A percentile compares a stretch with the other conserved stretches of the same genome.
Evolutionary conservation across 345 rosid species (phyloP).

Genomic region (Clarkia xantiana): DNA sequence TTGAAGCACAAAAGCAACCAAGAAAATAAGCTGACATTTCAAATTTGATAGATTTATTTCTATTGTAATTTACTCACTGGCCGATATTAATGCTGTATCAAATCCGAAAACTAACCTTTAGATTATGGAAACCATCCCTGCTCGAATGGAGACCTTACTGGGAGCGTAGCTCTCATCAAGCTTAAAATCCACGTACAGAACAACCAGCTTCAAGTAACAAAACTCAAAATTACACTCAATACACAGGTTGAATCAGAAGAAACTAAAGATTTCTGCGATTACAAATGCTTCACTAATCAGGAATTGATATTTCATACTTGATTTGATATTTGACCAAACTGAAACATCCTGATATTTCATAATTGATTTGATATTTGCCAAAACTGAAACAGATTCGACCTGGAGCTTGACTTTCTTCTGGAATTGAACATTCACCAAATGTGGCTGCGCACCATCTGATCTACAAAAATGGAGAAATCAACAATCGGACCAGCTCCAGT

Average conservation of each 20-base stretch:
- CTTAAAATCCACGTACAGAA: slow-evolving; percentile 74
- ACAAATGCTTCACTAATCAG: no score
- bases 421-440: slow-evolving; percentile 83
- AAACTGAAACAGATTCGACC: no score
- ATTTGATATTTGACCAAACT: background rate
- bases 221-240: background rate
- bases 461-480: slow-evolving; percentile 16
- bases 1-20: background rate
- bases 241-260: no score
- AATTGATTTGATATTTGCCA: no score
- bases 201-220: slow-evolving; percentile 38
- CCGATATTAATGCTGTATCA: no score
- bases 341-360: no score
- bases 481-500: background rate
- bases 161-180: slow-evolving; percentile 93
- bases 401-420: slow-evolving; percentile 92
- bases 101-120: slow-evolving; percentile 41
- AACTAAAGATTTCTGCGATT: no score
- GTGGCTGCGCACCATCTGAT: slow-evolving; percentile 97
- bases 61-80: background rate
- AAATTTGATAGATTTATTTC: no score
- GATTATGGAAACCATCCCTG: slow-evolving; percentile 87
- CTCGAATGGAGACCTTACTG: slow-evolving; percentile 69
- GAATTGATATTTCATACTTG: no score
- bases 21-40: background rate